phyloP scores from a whole-genome alignment of 495 filamentous ascomycete species.

The Annulohypoxylon maeteangense region DNA sequence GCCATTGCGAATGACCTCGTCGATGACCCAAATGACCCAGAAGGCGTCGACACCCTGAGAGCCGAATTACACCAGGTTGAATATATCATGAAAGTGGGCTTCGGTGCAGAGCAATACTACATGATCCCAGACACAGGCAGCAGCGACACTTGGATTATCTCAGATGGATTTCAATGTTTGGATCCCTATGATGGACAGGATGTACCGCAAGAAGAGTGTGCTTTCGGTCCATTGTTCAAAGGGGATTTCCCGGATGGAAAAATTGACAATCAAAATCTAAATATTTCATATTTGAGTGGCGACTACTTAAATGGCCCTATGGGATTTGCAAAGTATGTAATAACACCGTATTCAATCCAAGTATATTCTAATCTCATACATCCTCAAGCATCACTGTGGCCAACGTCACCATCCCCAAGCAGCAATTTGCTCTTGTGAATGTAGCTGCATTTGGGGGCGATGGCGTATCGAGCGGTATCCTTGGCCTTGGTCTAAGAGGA shows the following conservation, averaged over 20 bases:
- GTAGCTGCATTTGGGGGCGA: slow-evolving; percentile 60
- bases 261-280: slow-evolving; percentile 64
- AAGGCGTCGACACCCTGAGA: slow-evolving; percentile 38
- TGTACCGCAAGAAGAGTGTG: slow-evolving; percentile 54
- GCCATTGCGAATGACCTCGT: slow-evolving; percentile 9
- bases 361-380: not conserved
- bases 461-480: slow-evolving; percentile 58
- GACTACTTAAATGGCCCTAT: slow-evolving; percentile 64
- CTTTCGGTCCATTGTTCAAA: slow-evolving; percentile 57
- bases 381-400: slow-evolving; percentile 55
- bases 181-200: slow-evolving; percentile 40
- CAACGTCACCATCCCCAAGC: slow-evolving; percentile 59
- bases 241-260: slow-evolving; percentile 53
- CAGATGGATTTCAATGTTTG: slow-evolving; percentile 61
- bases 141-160: slow-evolving; percentile 69
- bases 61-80: slow-evolving; percentile 42
- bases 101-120: slow-evolving; percentile 57
- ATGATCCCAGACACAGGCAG: slow-evolving; percentile 70
- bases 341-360: not conserved
- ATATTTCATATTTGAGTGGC: slow-evolving; percentile 66
- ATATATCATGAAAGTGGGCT: slow-evolving; percentile 48
- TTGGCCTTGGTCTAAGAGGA: slow-evolving; percentile 67
- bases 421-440: slow-evolving; percentile 64
- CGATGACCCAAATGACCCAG: slow-evolving; percentile 18
- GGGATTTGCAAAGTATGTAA: slow-evolving; percentile 58